Percentiles rank a stretch among this genome's conserved stretches.
phyloP scores from a whole-genome alignment of 192 early-diverging fungal species.

The Gonapodya prolifera region DNA sequence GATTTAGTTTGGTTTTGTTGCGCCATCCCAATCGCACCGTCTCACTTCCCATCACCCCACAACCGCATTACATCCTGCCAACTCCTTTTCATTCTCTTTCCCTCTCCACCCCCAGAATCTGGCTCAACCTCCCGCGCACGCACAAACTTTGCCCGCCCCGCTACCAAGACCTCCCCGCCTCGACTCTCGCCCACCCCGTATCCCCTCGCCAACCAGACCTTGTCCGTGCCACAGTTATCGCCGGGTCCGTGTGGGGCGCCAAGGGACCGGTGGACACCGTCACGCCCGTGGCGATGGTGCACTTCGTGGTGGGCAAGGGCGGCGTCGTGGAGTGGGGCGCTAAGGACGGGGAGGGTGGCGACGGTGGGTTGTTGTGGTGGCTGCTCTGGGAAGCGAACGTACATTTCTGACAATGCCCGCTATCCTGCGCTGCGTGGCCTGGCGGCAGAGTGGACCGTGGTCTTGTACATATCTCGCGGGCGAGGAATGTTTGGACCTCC shows the following conservation, averaged over 20 bases:
- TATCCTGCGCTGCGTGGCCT: background rate
- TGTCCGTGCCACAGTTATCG: constrained; percentile 50
- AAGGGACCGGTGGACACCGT: constrained; percentile 57
- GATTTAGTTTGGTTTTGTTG: background rate
- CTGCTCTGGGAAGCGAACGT: background rate
- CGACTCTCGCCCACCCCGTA: background rate
- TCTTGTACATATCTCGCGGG: background rate
- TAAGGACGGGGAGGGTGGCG: too few species aligned
- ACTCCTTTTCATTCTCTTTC: constrained; percentile 12
- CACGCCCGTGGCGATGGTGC: constrained; percentile 69
- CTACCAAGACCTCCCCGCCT: constrained; percentile 59
- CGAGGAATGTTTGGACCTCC: background rate
- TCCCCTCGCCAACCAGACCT: constrained; percentile 8
- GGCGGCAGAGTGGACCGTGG: background rate
- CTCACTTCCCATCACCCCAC: too few species aligned
- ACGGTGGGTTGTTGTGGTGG: background rate
- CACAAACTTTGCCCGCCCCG: constrained; percentile 56
- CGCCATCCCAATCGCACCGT: background rate
- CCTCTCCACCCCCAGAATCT: constrained; percentile 36
- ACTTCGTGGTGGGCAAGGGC: constrained; percentile 49
- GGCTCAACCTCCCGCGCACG: constrained; percentile 62
- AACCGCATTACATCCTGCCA: too few species aligned
- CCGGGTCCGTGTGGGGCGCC: constrained; percentile 63
- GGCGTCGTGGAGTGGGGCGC: constrained; percentile 7
- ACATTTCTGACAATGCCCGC: background rate